Conservation (phyloP, 352 stramenopile genomes). For the Globisporangium cylindrosporum region DNA sequence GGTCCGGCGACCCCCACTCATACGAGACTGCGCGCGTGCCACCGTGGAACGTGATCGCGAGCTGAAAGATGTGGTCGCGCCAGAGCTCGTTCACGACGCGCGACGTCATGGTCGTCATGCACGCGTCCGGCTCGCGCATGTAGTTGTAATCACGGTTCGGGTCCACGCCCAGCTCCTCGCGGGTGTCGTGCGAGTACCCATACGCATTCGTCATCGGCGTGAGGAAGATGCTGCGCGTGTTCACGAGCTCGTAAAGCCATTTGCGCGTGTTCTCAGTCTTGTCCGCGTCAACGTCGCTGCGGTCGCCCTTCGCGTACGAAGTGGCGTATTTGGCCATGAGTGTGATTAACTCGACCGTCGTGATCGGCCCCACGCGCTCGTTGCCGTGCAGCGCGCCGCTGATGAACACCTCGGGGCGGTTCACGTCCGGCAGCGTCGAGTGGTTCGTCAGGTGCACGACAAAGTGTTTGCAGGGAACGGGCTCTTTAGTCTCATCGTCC, state of each 20-base stretch:
- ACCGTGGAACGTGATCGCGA: constrained; percentile 97
- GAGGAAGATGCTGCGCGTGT: constrained; percentile 78
- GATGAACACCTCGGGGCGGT: constrained; percentile 94
- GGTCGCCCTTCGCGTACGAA: constrained; percentile 25
- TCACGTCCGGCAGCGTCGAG: constrained; percentile 65
- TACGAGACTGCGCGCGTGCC: constrained; percentile 97
- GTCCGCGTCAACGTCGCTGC: constrained; percentile 7
- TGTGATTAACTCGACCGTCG: constrained; percentile 89
- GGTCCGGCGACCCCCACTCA: constrained; percentile 95
- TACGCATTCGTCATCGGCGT: constrained; percentile 94
- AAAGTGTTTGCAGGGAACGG: constrained; percentile 74
- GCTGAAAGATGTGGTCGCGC: constrained; percentile 95
- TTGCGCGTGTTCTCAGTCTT: constrained; percentile 48
- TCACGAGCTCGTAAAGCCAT: constrained; percentile 81
- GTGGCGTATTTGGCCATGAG: constrained; percentile 73
- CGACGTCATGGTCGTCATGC: constrained; percentile 95
- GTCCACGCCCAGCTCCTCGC: constrained; percentile 90
- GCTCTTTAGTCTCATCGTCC: constrained; percentile 33
- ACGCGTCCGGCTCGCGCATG: constrained; percentile 78
- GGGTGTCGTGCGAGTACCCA: constrained; percentile 85
- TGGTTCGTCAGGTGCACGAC: constrained; percentile 89
- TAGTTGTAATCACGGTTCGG: constrained; percentile 99
- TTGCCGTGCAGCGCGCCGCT: constrained; percentile 96
- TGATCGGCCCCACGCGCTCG: constrained; percentile 91
- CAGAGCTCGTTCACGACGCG: constrained; percentile 97